These are phyloP conservation scores for Cordyceps fumosorosea DNA, from an alignment of 2,329 filamentous ascomycete genomes.

Conservation along the genomic window DNA sequence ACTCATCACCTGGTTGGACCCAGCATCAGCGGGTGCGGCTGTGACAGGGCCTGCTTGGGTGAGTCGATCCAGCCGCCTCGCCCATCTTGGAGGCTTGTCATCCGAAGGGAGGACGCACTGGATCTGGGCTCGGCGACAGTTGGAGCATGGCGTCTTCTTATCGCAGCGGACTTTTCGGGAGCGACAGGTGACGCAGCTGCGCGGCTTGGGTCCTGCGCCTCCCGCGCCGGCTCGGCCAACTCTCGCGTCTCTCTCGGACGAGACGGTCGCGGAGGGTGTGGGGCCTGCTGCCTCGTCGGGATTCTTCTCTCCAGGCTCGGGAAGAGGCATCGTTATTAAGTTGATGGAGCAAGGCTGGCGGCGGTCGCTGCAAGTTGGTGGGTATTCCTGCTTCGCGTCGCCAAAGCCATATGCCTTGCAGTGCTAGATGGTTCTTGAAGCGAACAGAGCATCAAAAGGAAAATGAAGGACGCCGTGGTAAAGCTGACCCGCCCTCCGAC, in stretches of 20 bases:
- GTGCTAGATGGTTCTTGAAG: not conserved
- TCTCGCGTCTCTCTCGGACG: conserved; percentile 18
- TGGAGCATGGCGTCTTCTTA: conserved; percentile 49
- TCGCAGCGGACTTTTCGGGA: conserved; percentile 52
- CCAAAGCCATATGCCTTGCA: not conserved
- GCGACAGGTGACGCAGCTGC: conserved; percentile 46
- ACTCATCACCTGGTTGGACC: conserved; percentile 37
- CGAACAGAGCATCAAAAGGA: not conserved
- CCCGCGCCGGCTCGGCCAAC: not conserved
- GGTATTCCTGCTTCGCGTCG: not conserved
- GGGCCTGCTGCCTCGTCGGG: not conserved
- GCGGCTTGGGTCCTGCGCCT: conserved; percentile 25
- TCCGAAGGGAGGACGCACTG: conserved; percentile 43
- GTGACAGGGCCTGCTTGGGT: conserved; percentile 29
- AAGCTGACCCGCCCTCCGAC: not conserved
- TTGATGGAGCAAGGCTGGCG: not conserved
- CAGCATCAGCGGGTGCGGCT: conserved; percentile 22
- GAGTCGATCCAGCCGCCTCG: conserved; percentile 41
- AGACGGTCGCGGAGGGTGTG: not conserved
- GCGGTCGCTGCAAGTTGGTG: not conserved
- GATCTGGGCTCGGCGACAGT: conserved; percentile 47
- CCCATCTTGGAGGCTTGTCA: conserved; percentile 48
- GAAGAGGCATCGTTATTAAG: not conserved
- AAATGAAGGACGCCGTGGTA: not conserved
- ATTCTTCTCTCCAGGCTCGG: not conserved